These are phyloP conservation scores for Phytophthora pluvialis DNA, from an alignment of 352 stramenopile genomes.

Conservation along the genomic window DNA sequence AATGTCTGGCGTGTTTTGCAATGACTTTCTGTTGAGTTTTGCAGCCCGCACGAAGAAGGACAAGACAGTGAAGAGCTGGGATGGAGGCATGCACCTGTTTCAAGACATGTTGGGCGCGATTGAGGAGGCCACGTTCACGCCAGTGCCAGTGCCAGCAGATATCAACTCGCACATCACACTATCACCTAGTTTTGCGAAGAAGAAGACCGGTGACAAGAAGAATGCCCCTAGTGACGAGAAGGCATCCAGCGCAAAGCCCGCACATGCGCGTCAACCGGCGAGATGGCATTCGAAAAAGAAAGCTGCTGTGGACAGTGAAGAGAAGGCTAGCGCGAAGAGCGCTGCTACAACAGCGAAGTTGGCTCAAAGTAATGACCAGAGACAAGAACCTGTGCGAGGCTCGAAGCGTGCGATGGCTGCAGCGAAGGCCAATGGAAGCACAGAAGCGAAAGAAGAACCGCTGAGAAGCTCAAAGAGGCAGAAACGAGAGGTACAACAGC, in stretches of 20 bases:
- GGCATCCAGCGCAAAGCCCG: neutral
- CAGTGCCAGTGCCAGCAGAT: constrained; percentile 22
- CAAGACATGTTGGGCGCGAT: constrained; percentile 49
- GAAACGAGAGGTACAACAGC: constrained; percentile 23
- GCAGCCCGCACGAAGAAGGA: constrained; percentile 36
- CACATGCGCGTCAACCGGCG: constrained; percentile 10
- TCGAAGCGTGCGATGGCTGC: constrained; percentile 20
- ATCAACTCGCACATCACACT: neutral
- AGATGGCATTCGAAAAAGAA: constrained; percentile 25
- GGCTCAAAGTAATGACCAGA: constrained; percentile 10
- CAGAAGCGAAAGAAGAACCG: constrained; percentile 7
- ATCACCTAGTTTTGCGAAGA: constrained; percentile 1
- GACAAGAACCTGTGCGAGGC: constrained; percentile 1
- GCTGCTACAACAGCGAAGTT: neutral
- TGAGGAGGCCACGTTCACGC: constrained; percentile 24
- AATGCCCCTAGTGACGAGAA: constrained; percentile 12
- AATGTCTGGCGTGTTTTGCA: constrained; percentile 1
- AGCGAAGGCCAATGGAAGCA: constrained; percentile 11
- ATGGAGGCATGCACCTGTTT: constrained; percentile 64
- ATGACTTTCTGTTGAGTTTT: constrained; percentile 5
- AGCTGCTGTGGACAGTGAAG: neutral
- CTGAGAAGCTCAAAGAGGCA: constrained; percentile 28
- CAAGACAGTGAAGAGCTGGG: constrained; percentile 48
- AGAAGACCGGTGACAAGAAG: constrained; percentile 17
- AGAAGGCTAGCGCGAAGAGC: constrained; percentile 20